Evolutionary conservation across 345 rosid genomes (phyloP).

Genomic region (Balakata baccata): DNA sequence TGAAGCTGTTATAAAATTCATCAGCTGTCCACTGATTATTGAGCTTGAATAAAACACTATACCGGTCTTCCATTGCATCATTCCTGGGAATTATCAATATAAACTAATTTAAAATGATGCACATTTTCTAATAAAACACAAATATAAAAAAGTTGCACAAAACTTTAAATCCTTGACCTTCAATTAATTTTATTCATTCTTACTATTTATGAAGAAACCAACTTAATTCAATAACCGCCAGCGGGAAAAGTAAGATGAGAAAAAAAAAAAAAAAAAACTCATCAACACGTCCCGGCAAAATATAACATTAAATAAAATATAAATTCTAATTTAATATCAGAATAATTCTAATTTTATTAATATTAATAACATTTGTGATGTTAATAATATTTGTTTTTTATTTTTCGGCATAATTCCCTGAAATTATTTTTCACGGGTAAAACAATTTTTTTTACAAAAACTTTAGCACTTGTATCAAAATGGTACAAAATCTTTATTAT

Average conservation of each 20-base stretch:
- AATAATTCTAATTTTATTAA: no score
- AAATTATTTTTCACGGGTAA: no score
- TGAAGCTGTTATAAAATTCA: conserved; percentile 50
- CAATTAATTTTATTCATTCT: not conserved
- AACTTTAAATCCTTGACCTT: not conserved
- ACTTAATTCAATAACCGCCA: no score
- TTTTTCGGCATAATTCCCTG: no score
- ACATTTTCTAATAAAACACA: not conserved
- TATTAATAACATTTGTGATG: no score
- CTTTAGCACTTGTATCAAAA: no score
- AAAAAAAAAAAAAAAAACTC: not conserved
- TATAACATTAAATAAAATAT: no score
- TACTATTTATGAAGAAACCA: not conserved
- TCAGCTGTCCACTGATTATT: conserved; percentile 58
- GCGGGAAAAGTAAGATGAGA: not conserved
- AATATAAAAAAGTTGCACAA: not conserved
- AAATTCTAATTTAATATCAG: no score
- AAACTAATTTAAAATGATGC: not conserved
- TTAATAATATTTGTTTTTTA: no score
- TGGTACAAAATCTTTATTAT: no score
- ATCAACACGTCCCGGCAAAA: not conserved
- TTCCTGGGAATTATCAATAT: conserved; percentile 40
- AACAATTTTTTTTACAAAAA: no score
- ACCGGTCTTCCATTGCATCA: conserved; percentile 88
- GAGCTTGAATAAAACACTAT: conserved; percentile 66